Evolutionary conservation across 1,284 basidiomycete species (phyloP).

Genomic region (Agroathelia rolfsii): DNA sequence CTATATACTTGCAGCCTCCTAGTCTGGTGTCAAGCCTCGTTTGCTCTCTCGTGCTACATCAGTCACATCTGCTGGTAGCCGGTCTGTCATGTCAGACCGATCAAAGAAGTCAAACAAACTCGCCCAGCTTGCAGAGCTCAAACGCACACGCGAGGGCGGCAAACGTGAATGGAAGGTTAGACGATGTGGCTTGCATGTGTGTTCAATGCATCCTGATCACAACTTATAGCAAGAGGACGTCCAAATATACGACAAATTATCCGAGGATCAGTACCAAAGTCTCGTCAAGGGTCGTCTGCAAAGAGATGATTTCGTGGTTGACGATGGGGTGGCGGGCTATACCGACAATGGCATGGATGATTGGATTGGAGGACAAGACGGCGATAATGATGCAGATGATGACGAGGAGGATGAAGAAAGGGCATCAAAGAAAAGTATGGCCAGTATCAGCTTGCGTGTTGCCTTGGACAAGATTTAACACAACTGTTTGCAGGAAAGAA

Average conservation of each 20-base stretch:
- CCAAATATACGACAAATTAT: slow-evolving; percentile 85
- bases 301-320: slow-evolving; percentile 89
- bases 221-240: slow-evolving; percentile 41
- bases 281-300: slow-evolving; percentile 84
- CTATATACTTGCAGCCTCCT: too few relatives aligned
- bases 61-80: too few relatives aligned
- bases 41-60: too few relatives aligned
- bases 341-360: slow-evolving; percentile 96
- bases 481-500: slow-evolving; percentile 29
- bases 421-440: slow-evolving; percentile 37
- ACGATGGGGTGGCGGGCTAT: slow-evolving; percentile 90
- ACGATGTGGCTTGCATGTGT: slow-evolving; percentile 16
- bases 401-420: slow-evolving; percentile 27
- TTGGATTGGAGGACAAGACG: slow-evolving; percentile 54
- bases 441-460: too few relatives aligned
- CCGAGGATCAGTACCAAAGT: slow-evolving; percentile 82
- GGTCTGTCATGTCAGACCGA: too few relatives aligned
- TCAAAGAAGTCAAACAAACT: slow-evolving; percentile 16
- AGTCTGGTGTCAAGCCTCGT: too few relatives aligned
- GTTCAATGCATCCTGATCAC: background rate
- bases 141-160: slow-evolving; percentile 38
- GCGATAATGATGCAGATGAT: slow-evolving; percentile 31
- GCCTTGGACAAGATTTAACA: too few relatives aligned
- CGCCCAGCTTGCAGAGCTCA: slow-evolving; percentile 40
- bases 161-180: slow-evolving; percentile 35